Evolutionary conservation across 2,329 filamentous ascomycete species (phyloP).

Genomic region (Orbilia javanica): DNA sequence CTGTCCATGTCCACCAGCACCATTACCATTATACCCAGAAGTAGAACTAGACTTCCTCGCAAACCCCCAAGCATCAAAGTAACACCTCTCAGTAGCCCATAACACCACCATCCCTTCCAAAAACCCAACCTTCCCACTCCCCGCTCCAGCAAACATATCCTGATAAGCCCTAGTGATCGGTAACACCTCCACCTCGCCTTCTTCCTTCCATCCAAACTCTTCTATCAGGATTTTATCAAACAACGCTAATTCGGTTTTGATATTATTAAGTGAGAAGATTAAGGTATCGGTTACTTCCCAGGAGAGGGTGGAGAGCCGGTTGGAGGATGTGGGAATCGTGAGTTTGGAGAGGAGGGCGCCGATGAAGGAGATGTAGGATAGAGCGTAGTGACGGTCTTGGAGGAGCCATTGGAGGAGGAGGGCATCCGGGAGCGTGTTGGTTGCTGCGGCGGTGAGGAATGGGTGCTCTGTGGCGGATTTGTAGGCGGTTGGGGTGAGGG

Average conservation of each 20-base stretch:
- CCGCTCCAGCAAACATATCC: conserved; percentile 26
- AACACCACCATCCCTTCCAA: conserved; percentile 40
- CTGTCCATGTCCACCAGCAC: conserved; percentile 27
- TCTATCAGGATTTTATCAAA: conserved; percentile 27
- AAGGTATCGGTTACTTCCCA: conserved; percentile 16
- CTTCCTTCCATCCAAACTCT: conserved; percentile 8
- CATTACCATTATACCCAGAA: no score
- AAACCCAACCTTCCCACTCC: conserved; percentile 9
- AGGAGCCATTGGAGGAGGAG: conserved; percentile 36
- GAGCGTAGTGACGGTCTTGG: conserved; percentile 39
- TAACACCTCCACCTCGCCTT: conserved; percentile 12
- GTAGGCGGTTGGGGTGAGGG: conserved; percentile 16
- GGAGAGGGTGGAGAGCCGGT: neutral
- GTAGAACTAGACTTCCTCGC: conserved; percentile 3
- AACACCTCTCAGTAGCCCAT: conserved; percentile 42
- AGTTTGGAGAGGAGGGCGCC: conserved; percentile 34
- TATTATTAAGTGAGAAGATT: conserved; percentile 33
- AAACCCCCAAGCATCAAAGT: conserved; percentile 39
- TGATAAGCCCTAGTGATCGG: conserved; percentile 32
- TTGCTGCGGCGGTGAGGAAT: conserved; percentile 18
- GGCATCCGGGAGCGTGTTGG: neutral
- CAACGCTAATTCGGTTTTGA: conserved; percentile 5
- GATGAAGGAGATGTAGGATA: conserved; percentile 41
- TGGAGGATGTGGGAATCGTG: neutral
- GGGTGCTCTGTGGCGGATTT: conserved; percentile 22